These are phyloP conservation scores for Pyracantha coccinea DNA, from an alignment of 331 rosid genomes.

Conservation along the genomic window DNA sequence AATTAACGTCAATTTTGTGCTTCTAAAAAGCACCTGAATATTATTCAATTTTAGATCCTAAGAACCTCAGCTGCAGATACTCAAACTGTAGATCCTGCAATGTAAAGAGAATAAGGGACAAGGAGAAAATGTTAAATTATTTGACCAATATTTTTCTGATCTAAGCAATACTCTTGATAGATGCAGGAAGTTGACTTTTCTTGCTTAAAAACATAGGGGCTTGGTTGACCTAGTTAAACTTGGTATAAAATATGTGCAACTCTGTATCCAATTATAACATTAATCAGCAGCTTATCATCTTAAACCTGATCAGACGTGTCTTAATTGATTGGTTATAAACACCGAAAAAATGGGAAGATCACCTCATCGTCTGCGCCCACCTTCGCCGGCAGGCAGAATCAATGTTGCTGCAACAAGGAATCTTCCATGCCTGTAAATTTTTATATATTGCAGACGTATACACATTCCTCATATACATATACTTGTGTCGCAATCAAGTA, in stretches of 20 bases:
- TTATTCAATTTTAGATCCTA: background rate
- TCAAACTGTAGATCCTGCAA: background rate
- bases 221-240: background rate
- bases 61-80: background rate
- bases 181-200: background rate
- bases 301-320: background rate
- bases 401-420: background rate
- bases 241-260: background rate
- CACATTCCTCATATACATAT: background rate
- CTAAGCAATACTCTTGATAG: background rate
- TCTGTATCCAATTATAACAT: background rate
- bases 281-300: background rate
- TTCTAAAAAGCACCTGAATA: background rate
- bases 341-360: background rate
- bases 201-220: too few species aligned
- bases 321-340: background rate
- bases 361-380: background rate
- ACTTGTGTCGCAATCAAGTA: background rate
- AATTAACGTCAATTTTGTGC: background rate
- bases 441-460: background rate
- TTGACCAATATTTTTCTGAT: background rate
- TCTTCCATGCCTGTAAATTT: background rate
- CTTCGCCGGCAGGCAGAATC: background rate
- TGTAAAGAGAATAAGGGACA: background rate
- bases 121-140: background rate